Evolutionary conservation across 768 basidiomycete species (phyloP), one percentile per base, ranked within the genome.

Genomic region (Tephrocybe rancida): DNA sequence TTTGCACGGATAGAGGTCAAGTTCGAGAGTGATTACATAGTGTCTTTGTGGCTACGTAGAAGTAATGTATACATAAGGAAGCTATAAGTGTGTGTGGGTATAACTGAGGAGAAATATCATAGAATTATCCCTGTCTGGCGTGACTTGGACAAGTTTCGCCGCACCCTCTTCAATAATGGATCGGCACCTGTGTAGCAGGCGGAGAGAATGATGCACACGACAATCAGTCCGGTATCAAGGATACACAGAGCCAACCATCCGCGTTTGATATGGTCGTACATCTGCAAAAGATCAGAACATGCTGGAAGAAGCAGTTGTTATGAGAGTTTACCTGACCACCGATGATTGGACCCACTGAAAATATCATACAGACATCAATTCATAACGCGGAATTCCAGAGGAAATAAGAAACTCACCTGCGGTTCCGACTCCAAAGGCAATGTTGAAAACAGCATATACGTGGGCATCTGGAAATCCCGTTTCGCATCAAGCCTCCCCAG

Each of bases 381-480:
- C 22, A 35, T 32, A 58, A 39, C 16, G 41, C 18, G 37, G 16
- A 35, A 25, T 21, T 44, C 34, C 34, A 16, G 46, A 30, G 44
- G 13, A 32, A 14, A 16, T 24, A 27, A 49, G 37, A 11, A 16
- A 70, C 80, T 65, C 58, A 88, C 88, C 62, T 42, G 81, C 70
- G 29, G 84, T 78, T 26, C 87, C 88, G 52, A 87, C 64, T 1
- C 85, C 88, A 55, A 84, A 89, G 2, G 82, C 82, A 10, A 90
- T 62, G 68, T 90, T 92, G 64, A 88, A 89, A 0, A 83, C 84
- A 3, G 83, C 88, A 60, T 88, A 91, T 3, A 87, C 77, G 61
- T 90, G 88, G 0, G 80, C 88, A 67, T 86, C 89, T 90, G 59
- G 25, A 37, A 19, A 57, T 38, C 55, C 27, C 35, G 16, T 19